Evolutionary conservation across 164 flowering plant species (phyloP), one percentile per base, ranked within the genome.

Genomic region (Kalanchoe fedtschenkoi): DNA sequence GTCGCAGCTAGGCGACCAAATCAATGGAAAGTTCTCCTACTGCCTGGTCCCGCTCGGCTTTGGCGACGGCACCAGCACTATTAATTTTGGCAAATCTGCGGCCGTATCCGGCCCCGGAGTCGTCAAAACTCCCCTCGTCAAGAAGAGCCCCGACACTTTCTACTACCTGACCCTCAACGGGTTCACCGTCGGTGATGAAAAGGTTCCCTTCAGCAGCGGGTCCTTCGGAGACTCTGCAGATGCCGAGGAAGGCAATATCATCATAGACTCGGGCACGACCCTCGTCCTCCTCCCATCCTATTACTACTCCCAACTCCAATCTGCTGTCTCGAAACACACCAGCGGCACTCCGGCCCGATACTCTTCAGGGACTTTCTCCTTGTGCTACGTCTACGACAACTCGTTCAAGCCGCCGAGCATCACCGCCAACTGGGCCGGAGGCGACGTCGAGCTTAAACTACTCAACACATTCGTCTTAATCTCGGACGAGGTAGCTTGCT

Each of bases 221-320:
- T n/a, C n/a, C 0, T n/a, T 46, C 2, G 14, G n/a, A n/a, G n/a
- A n/a, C n/a, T n/a, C n/a, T n/a, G 6, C 32, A 6, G 1, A 32
- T 19, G 34, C 0, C 53, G 61, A 0, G n/a, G 32, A 51, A 26
- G 87, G 81, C 0, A 83, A 81, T 53, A 83, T 83, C 21, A 80
- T 87, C 53, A 75, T 87, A 1, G 95, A 87, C 61, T 83, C 87
- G 0, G 90, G 95, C 1, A 85, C 88, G 0, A 78, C 88, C 0
- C 34, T 78, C 17, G 81, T 81, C 0, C 6, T 71, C 0, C 63
- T 84, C 0, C 76, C 76, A 0, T 0, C n/a, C 0, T 62, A 65
- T 0, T 28, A 77, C 0, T 75, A 69, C 56, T 3, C 44, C 0
- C 6, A 63, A 0, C 21, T 84, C 8, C 69, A 63, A n/a, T n/a